A percentile compares a stretch with the other conserved stretches of the same genome.
Evolutionary conservation across 2,329 filamentous ascomycete species (phyloP).

Genomic region (Plectosphaerella plurivora): DNA sequence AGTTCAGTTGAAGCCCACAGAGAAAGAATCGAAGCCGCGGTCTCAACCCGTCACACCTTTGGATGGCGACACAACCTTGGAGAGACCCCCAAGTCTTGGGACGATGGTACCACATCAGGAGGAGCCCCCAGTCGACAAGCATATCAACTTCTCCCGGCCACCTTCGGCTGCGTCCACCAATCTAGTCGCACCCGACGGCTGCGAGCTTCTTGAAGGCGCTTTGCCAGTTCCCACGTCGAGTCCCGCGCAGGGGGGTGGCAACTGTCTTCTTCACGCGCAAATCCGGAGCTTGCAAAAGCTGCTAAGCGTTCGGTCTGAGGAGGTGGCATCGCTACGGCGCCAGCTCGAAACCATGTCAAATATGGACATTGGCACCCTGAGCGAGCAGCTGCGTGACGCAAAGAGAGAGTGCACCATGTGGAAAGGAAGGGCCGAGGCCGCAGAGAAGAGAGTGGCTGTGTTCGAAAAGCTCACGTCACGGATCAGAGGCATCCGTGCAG

Average conservation of each 20-base stretch:
- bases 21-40: slow-evolving; percentile 12
- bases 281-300: slow-evolving; percentile 44
- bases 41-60: slow-evolving; percentile 8
- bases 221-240: slow-evolving; percentile 8
- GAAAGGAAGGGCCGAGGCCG: slow-evolving; percentile 50
- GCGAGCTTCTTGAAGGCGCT: not conserved
- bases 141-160: slow-evolving; percentile 28
- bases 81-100: slow-evolving; percentile 25
- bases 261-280: slow-evolving; percentile 38
- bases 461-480: slow-evolving; percentile 38
- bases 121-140: slow-evolving; percentile 32
- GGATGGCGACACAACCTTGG: slow-evolving; percentile 11
- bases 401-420: slow-evolving; percentile 42
- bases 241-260: slow-evolving; percentile 20
- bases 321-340: slow-evolving; percentile 37
- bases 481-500: slow-evolving; percentile 23
- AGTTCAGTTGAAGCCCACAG: not conserved
- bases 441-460: slow-evolving; percentile 46
- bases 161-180: slow-evolving; percentile 20
- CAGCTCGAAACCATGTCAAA: slow-evolving; percentile 40
- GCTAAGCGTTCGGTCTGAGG: slow-evolving; percentile 40
- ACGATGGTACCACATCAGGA: slow-evolving; percentile 31
- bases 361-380: slow-evolving; percentile 39
- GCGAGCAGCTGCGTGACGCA: slow-evolving; percentile 40
- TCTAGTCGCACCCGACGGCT: not conserved